Evolutionary conservation across 2,329 filamentous ascomycete species (phyloP).

Genomic region (Aspergillus felis): DNA sequence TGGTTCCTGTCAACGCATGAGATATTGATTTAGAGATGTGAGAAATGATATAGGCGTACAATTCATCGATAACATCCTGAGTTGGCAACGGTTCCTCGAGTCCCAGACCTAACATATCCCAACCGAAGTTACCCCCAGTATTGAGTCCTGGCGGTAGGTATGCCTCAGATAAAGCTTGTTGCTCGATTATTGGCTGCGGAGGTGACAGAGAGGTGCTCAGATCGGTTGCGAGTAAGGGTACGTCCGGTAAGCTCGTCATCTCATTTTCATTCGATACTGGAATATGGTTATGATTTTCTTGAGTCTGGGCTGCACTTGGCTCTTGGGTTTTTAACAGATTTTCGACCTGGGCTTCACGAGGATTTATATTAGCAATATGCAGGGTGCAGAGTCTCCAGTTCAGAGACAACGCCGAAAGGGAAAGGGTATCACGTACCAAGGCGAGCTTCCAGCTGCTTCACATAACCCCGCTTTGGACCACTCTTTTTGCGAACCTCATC

Average conservation of each 20-base stretch:
- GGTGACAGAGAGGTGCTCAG: conserved; percentile 18
- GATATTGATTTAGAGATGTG: conserved; percentile 3
- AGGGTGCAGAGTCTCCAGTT: neutral
- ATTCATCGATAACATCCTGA: conserved; percentile 76
- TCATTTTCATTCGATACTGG: conserved; percentile 29
- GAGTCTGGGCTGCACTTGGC: conserved; percentile 30
- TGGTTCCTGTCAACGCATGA: conserved; percentile 56
- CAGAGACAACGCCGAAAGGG: conserved; percentile 1
- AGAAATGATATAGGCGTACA: conserved; percentile 50
- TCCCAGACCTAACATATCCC: conserved; percentile 82
- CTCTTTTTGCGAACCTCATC: conserved; percentile 93
- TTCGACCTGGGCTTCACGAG: conserved; percentile 76
- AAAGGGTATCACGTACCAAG: conserved; percentile 58
- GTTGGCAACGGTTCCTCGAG: conserved; percentile 77
- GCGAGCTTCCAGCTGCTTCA: conserved; percentile 88
- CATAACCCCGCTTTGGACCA: conserved; percentile 89
- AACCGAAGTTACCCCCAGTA: conserved; percentile 55
- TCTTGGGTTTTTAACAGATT: conserved; percentile 81
- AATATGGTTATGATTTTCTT: conserved; percentile 19
- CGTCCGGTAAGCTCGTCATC: conserved; percentile 20
- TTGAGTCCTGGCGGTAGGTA: conserved; percentile 21
- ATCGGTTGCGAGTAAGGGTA: conserved; percentile 18
- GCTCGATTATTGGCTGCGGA: conserved; percentile 23
- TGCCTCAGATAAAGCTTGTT: conserved; percentile 16
- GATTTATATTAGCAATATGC: conserved; percentile 8